These are phyloP conservation scores for Coemansia sp. DNA, from an alignment of 192 early-diverging fungal species.

Conservation along the genomic window DNA sequence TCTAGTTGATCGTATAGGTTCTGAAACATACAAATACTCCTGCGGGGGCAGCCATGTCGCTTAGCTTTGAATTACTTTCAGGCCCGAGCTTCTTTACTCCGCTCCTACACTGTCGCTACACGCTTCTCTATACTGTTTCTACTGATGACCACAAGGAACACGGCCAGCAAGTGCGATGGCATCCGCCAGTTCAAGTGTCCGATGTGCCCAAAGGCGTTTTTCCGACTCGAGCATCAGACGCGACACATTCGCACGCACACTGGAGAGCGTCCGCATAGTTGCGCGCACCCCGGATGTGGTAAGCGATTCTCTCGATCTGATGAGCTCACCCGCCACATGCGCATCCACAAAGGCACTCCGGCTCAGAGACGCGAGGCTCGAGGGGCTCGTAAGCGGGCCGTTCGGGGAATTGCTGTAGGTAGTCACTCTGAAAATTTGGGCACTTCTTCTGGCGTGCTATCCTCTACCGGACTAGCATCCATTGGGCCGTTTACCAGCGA, in stretches of 20 bases:
- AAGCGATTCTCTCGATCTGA: constrained; percentile 77
- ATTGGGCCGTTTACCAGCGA: constrained; percentile 1
- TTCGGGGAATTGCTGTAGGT: constrained; percentile 14
- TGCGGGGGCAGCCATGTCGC: neutral
- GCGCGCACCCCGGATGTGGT: constrained; percentile 72
- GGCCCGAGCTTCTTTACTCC: neutral
- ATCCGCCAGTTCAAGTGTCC: constrained; percentile 70
- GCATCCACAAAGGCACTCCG: constrained; percentile 48
- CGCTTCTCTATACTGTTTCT: neutral
- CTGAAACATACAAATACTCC: constrained; percentile 11
- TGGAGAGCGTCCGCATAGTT: constrained; percentile 81
- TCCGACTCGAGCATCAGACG: constrained; percentile 75
- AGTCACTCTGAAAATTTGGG: neutral
- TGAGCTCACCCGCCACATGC: constrained; percentile 74
- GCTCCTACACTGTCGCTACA: neutral
- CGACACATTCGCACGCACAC: constrained; percentile 83
- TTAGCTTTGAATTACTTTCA: neutral
- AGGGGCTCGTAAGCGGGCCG: constrained; percentile 33
- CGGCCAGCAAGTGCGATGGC: constrained; percentile 38
- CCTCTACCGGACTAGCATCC: constrained; percentile 5
- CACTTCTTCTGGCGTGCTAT: neutral
- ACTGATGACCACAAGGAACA: constrained; percentile 38
- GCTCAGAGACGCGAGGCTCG: constrained; percentile 41
- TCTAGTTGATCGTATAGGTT: constrained; percentile 14
- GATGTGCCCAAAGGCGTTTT: constrained; percentile 72